Conservation (phyloP, 2,329 filamentous ascomycete species). For the Lachnellula arida region DNA sequence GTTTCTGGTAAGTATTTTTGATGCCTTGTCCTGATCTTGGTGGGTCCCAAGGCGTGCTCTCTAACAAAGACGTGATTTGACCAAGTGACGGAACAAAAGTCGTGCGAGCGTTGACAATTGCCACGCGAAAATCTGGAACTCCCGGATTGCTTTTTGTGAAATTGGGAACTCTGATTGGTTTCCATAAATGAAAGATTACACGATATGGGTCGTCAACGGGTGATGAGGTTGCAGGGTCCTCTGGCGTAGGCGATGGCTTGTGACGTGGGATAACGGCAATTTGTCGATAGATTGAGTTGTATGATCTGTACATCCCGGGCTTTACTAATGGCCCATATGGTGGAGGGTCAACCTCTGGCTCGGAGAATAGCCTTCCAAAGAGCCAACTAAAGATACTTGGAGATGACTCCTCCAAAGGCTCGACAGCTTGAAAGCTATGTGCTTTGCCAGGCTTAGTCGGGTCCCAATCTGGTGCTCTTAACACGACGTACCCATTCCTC, state of each 20-base stretch:
- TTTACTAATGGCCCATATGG: conserved; percentile 52
- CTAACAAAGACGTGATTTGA: conserved; percentile 67
- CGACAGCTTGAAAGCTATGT: conserved; percentile 4
- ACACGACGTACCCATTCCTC: conserved; percentile 74
- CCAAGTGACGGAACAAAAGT: conserved; percentile 67
- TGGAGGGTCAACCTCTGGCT: conserved; percentile 20
- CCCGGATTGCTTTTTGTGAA: conserved; percentile 80
- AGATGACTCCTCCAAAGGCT: conserved; percentile 5
- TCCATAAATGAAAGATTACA: conserved; percentile 79
- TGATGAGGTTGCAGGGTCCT: conserved; percentile 32
- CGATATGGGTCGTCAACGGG: conserved; percentile 52
- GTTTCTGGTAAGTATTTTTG: conserved; percentile 63
- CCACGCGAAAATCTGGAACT: conserved; percentile 76
- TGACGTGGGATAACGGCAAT: conserved; percentile 70
- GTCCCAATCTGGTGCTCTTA: conserved; percentile 59
- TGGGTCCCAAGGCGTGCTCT: conserved; percentile 66
- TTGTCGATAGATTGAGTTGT: conserved; percentile 68
- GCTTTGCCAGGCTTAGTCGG: conserved; percentile 21
- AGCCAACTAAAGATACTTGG: conserved; percentile 29
- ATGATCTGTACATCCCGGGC: conserved; percentile 62
- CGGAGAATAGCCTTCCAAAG: conserved; percentile 27
- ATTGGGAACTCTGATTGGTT: conserved; percentile 51
- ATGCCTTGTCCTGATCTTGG: conserved; percentile 40
- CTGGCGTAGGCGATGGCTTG: conserved; percentile 44
- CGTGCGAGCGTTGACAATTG: conserved; percentile 71